A percentile compares a stretch with the other conserved stretches of the same genome.
phyloP scores from a whole-genome alignment of 345 rosid species.

The Laguncularia racemosa region DNA sequence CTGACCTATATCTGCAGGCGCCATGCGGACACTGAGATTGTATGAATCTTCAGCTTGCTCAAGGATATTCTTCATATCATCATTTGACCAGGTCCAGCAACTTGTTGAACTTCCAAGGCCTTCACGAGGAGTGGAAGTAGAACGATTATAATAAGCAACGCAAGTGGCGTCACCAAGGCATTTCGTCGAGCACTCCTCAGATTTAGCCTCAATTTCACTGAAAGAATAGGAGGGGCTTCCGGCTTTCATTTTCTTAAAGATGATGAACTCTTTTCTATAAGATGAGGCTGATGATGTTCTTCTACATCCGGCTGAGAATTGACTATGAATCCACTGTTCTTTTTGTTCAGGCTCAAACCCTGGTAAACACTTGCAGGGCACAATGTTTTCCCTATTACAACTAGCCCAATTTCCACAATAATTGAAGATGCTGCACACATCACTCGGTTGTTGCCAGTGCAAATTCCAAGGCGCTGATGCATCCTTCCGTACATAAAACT shows the following conservation, averaged over 20 bases:
- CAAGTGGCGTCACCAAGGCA: constrained; percentile 22
- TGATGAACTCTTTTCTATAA: constrained; percentile 11
- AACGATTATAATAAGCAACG: constrained; percentile 21
- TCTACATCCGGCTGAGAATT: constrained; percentile 10
- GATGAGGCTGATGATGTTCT: constrained; percentile 12
- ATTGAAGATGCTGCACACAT: constrained; percentile 13
- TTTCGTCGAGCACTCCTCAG: constrained; percentile 2
- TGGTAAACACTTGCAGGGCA: constrained; percentile 28
- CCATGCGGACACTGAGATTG: constrained; percentile 14
- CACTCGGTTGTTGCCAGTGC: too few species aligned
- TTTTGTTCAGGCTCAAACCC: constrained; percentile 18
- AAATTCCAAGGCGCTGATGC: too few species aligned
- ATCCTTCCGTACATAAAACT: too few species aligned
- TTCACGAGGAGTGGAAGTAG: neutral
- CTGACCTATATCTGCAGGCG: constrained; percentile 15
- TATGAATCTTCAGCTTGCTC: neutral
- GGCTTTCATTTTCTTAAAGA: too few species aligned
- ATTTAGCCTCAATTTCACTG: rapidly evolving
- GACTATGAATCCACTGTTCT: constrained; percentile 8
- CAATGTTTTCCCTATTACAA: constrained; percentile 17
- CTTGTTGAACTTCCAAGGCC: rapidly evolving
- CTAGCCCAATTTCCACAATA: constrained; percentile 21
- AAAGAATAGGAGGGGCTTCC: too few species aligned
- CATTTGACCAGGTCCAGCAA: constrained; percentile 26
- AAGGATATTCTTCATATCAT: constrained; percentile 10